Evolutionary conservation across 1,284 basidiomycete species (phyloP).

Genomic region (Irpex sp.): DNA sequence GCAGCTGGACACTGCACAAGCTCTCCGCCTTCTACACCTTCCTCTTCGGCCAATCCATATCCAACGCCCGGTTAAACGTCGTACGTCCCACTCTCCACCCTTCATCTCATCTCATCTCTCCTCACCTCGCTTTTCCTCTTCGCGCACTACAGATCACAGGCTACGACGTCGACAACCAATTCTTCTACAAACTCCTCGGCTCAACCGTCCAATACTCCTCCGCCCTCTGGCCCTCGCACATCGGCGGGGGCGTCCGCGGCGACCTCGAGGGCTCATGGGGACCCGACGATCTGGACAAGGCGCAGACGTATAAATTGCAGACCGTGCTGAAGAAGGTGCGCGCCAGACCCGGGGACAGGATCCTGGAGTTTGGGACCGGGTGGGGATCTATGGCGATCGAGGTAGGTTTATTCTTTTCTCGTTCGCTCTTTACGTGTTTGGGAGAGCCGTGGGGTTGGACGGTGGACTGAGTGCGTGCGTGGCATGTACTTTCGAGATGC

Average conservation of each 20-base stretch:
- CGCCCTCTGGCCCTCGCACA: conserved; percentile 34
- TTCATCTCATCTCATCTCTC: neutral
- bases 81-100: neutral
- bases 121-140: neutral
- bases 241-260: conserved; percentile 19
- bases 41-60: conserved; percentile 3
- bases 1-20: neutral
- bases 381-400: conserved; percentile 49
- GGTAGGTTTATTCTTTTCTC: conserved; percentile 17
- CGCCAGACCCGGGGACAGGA: conserved; percentile 36
- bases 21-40: conserved; percentile 3
- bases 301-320: conserved; percentile 29
- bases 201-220: conserved; percentile 48
- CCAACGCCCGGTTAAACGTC: conserved; percentile 34
- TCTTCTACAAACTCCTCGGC: conserved; percentile 29
- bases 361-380: conserved; percentile 47
- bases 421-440: too few relatives aligned
- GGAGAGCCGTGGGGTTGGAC: conserved; percentile 4
- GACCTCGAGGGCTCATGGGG: conserved; percentile 11
- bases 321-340: conserved; percentile 40
- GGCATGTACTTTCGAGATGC: too few relatives aligned
- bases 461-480: neutral
- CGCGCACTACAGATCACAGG: conserved; percentile 6
- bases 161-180: conserved; percentile 40
- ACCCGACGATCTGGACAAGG: conserved; percentile 16